Evolutionary conservation across 129 eudicot species (phyloP).

Genomic region (Calendula officinalis): DNA sequence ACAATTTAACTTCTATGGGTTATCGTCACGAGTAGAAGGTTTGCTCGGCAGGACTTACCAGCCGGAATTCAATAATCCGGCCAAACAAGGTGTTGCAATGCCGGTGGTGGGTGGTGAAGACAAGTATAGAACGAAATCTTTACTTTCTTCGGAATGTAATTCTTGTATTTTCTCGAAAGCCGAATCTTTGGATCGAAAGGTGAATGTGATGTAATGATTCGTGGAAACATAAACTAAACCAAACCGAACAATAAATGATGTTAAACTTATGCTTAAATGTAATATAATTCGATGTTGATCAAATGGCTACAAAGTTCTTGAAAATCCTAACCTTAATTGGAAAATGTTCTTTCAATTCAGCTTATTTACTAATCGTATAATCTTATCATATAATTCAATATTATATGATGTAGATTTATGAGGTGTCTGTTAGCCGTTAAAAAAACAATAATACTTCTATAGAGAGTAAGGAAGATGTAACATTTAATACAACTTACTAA

Average conservation of each 20-base stretch:
- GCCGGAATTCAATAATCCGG: slow-evolving; percentile 42
- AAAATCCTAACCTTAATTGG: no score
- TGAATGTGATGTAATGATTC: slow-evolving; percentile 2
- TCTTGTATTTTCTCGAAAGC: slow-evolving; percentile 38
- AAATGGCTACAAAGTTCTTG: no score
- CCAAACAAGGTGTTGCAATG: slow-evolving; percentile 55
- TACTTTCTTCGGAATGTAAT: slow-evolving; percentile 40
- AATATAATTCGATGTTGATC: neutral
- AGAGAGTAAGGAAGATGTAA: no score
- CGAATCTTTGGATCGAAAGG: neutral
- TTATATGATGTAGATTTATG: no score
- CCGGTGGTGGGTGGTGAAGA: slow-evolving; percentile 68
- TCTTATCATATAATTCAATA: no score
- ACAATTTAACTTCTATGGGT: slow-evolving; percentile 39
- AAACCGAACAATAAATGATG: neutral
- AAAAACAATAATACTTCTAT: no score
- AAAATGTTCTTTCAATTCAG: no score
- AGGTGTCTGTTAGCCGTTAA: no score
- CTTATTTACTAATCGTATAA: no score
- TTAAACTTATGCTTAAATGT: neutral
- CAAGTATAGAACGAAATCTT: slow-evolving; percentile 44
- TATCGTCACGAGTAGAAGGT: slow-evolving; percentile 45
- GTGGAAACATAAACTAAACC: neutral
- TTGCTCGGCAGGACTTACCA: slow-evolving; percentile 48
- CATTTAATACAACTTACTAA: no score